Percentiles rank a stretch among this genome's conserved stretches.
phyloP scores from a whole-genome alignment of 306 rosid species.

The Medicago truncatula region DNA sequence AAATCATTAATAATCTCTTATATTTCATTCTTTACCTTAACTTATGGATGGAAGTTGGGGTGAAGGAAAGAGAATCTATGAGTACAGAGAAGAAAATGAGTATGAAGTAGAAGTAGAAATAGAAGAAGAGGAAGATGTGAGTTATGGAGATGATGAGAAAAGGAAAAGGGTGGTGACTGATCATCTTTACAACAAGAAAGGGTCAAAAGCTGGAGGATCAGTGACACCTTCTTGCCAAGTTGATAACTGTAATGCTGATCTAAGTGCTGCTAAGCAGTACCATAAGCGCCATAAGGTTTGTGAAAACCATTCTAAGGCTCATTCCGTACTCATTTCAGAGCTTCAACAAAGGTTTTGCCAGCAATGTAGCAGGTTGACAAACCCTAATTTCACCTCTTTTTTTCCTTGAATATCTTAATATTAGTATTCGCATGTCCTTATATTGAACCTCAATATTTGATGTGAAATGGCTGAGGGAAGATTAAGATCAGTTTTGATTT shows the following conservation, averaged over 20 bases:
- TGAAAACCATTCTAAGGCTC: conserved; percentile 81
- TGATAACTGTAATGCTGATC: conserved; percentile 72
- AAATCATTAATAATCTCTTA: neutral
- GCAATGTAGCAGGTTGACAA: conserved; percentile 94
- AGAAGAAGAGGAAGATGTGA: conserved; percentile 48
- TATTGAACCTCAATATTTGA: neutral
- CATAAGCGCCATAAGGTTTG: conserved; percentile 93
- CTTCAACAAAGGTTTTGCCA: conserved; percentile 86
- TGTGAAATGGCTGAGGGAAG: neutral
- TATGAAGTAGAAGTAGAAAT: conserved; percentile 55
- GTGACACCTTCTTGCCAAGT: conserved; percentile 65
- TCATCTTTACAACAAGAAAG: conserved; percentile 44
- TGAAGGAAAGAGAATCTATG: conserved; percentile 65
- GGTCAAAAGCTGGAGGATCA: conserved; percentile 57
- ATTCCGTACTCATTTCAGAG: conserved; percentile 58
- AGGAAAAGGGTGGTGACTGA: conserved; percentile 46
- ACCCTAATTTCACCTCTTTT: conserved; percentile 52
- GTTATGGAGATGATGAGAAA: conserved; percentile 56
- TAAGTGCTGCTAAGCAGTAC: conserved; percentile 71
- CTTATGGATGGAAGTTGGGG: conserved; percentile 63
- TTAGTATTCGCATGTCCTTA: neutral
- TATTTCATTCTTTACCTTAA: neutral
- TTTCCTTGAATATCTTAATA: neutral
- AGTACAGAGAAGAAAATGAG: conserved; percentile 45
- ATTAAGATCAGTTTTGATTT: neutral